A percentile compares a stretch with the other conserved stretches of the same genome.
Evolutionary conservation across 2,329 filamentous ascomycete genomes (phyloP).

Genomic region (Teratosphaeria gauchensis): DNA sequence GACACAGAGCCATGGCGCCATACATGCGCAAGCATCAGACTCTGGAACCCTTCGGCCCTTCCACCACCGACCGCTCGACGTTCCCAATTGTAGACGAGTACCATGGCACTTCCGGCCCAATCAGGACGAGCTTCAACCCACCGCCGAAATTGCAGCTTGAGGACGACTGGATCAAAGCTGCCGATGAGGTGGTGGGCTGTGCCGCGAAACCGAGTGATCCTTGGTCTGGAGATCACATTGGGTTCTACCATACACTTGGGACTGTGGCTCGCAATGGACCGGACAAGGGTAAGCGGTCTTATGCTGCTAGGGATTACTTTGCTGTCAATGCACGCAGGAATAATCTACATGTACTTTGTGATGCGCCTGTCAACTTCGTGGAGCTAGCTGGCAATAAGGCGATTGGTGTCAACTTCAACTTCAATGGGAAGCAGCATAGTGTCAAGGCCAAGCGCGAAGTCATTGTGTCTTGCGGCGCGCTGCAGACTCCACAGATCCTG

Average conservation of each 20-base stretch:
- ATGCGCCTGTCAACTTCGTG: slow-evolving; percentile 20
- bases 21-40: slow-evolving; percentile 26
- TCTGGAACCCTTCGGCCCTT: slow-evolving; percentile 10
- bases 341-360: slow-evolving; percentile 25
- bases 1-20: slow-evolving; percentile 18
- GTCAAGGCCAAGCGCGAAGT: slow-evolving; percentile 32
- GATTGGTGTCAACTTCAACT: slow-evolving; percentile 33
- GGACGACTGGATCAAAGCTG: slow-evolving; percentile 27
- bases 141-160: slow-evolving; percentile 20
- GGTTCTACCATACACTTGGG: slow-evolving; percentile 16
- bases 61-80: slow-evolving; percentile 6
- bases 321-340: slow-evolving; percentile 18
- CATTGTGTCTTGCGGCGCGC: slow-evolving; percentile 6
- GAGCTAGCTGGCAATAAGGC: slow-evolving; percentile 20
- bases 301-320: slow-evolving; percentile 25
- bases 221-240: slow-evolving; percentile 28
- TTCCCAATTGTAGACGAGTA: slow-evolving; percentile 6
- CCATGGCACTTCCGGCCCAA: slow-evolving; percentile 20
- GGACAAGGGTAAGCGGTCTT: slow-evolving; percentile 15
- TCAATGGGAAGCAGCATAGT: slow-evolving; percentile 26
- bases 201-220: slow-evolving; percentile 28
- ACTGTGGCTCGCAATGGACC: not conserved
- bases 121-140: slow-evolving; percentile 25
- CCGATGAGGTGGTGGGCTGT: slow-evolving; percentile 25
- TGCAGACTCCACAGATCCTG: slow-evolving; percentile 45